Base-by-base conservation (phyloP, 768 basidiomycete species). In the Wakefieldia striispora region DNA sequence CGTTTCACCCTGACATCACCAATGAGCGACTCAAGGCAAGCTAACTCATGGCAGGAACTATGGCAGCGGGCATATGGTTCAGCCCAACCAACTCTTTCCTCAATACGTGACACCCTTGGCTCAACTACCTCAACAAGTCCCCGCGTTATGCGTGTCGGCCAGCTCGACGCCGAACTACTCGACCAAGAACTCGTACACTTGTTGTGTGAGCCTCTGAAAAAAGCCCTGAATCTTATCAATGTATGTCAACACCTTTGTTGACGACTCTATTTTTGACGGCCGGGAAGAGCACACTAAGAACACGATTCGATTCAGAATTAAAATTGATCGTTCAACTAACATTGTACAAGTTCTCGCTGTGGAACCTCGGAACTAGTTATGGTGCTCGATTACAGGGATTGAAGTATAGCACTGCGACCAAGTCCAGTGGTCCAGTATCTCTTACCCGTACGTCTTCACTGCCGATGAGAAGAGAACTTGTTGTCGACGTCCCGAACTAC, bases 121-220 rank as follows among this genome's bases (percentile, higher is more conserved):
- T 51, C 67, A 6, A 55, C 62, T 9, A 45, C 63, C 14, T 46
- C 62, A n/a, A 67, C 72, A 21, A 47, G 53, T 40, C 63, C 75
- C 23, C 77, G 85, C n/a, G 70, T 85, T 26, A 73, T 82, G 21
- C 88, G 94, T 38, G 92, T 98, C 41, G 88, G 89, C 8, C 91
- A 95, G 67, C 81, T 97, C 45, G 95, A 98, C 66, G 83, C 95
- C 3, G 87, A 92, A 58, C 76, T 95, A 20, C 78, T 97, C 41
- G 95, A 98, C 71, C 81, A 85, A 56, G 93, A 97, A 54, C 80
- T 98, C 16, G 81, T 88, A 27, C 78, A 83, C 24, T 71, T 97
- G 51, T 76, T 98, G 27, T 83, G 82, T 60, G 89, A 89, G 46
- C 94, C 93, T n/a, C 67, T 97, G 41, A 73, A 75, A 54, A 86